Base-by-base conservation (phyloP, 805 yeast species). In the Ogataea ganodermae region DNA sequence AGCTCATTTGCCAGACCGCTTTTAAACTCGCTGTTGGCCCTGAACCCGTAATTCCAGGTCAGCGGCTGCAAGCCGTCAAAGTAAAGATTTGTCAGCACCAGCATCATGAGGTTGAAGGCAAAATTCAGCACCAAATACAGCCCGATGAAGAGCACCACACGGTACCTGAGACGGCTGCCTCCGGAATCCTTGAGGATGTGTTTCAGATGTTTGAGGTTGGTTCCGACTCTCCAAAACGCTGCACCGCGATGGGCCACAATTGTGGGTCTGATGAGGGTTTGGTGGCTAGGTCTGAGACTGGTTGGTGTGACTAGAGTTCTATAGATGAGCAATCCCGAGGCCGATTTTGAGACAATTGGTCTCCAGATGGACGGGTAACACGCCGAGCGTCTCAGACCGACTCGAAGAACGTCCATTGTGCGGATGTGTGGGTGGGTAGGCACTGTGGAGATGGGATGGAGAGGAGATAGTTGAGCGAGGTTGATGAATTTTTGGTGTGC, bases 121-220 rank as follows among this genome's bases (percentile, higher is more conserved):
- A 67, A 56, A 35, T 65, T 69, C 56, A 78, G 68, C 3, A 74
- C 62, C 23, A 72, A 56, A 56, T 74, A 78, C 20, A 70, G 59
- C 3, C 73, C 58, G 28, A 78, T 65, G 12, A 78, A 73, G 32
- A 69, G 38, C 43, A 78, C 64, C 1, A 80, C 60, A 54, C 75
- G 66, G 47, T 66, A 68, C 62, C 80, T 69, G 56, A 77, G 68
- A 5, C 75, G 68, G 16, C 74, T 58, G 38, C 72, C 66, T 49
- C 81, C 73, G 7, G 64, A 53, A 24, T 61, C 62, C 42, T 58
- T 55, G 8, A 66, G 42, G 57, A 61, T 60, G 12, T 43, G 45
- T 22, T 53, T 54, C 26, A 67, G 56, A 6, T 49, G 47, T 42
- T 48, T 48, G 21, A 67, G 41, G 44, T 65, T 66, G 8, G 67